A percentile compares a stretch with the other conserved stretches of the same genome.
Evolutionary conservation across 768 basidiomycete species (phyloP).

Genomic region (Lentinula raphanica): DNA sequence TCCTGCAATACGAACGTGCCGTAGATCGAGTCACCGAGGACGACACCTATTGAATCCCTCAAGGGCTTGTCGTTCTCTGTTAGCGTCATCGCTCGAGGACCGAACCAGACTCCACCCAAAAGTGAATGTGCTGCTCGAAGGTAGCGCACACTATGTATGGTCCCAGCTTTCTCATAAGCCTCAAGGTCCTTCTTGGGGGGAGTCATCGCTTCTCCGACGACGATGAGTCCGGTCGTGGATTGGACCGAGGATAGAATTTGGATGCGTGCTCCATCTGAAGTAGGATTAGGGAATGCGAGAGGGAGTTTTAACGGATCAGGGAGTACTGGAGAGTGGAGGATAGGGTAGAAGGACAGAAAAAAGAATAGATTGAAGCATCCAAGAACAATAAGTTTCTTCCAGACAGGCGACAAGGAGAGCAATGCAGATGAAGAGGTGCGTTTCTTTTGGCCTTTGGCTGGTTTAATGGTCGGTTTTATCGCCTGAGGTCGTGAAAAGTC

Average conservation of each 20-base stretch:
- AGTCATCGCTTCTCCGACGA: conserved; percentile 69
- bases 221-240: conserved; percentile 75
- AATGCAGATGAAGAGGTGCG: not conserved
- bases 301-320: conserved; percentile 46
- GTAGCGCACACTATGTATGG: conserved; percentile 50
- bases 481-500: not conserved
- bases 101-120: conserved; percentile 77
- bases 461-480: not conserved
- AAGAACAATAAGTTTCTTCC: conserved; percentile 5
- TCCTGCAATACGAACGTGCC: conserved; percentile 84
- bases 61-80: conserved; percentile 33
- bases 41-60: conserved; percentile 47
- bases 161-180: conserved; percentile 21
- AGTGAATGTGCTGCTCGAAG: conserved; percentile 62
- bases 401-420: not conserved
- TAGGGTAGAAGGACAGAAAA: conserved; percentile 27
- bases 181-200: conserved; percentile 26
- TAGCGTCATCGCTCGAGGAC: conserved; percentile 37
- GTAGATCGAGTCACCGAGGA: conserved; percentile 77
- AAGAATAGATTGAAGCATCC: not conserved
- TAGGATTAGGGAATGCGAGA: conserved; percentile 43
- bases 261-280: conserved; percentile 36
- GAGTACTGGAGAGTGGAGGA: conserved; percentile 51
- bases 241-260: conserved; percentile 57
- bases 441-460: not conserved